Percentiles rank a stretch among this genome's conserved stretches.
Evolutionary conservation across 805 yeast species (phyloP).

Genomic region (Saturnispora besseyi): DNA sequence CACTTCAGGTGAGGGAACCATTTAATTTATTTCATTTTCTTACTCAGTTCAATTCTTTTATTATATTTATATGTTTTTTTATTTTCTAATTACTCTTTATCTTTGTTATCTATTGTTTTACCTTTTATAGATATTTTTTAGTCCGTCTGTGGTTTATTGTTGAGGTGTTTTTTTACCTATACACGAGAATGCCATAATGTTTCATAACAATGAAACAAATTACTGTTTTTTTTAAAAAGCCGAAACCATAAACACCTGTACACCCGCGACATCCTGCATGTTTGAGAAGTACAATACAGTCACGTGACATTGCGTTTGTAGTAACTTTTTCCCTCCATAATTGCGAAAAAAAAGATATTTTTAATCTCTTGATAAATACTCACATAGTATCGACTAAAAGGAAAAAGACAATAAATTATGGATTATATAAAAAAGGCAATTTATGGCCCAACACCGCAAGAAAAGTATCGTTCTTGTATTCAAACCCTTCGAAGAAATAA

Average conservation of each 20-base stretch:
- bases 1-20: background rate
- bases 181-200: no score
- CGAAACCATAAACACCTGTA: background rate
- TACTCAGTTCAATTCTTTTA: background rate
- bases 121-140: no score
- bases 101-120: no score
- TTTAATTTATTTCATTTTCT: background rate
- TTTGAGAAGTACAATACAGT: background rate
- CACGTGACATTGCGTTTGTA: background rate
- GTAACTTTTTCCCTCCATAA: background rate
- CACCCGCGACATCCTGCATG: background rate
- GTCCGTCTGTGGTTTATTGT: no score
- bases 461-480: constrained; percentile 74
- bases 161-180: no score
- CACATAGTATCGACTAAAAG: background rate
- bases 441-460: constrained; percentile 96
- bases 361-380: background rate
- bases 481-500: constrained; percentile 73
- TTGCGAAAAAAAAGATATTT: no score
- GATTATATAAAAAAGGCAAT: constrained; percentile 76
- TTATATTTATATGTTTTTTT: background rate
- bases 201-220: no score
- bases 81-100: background rate
- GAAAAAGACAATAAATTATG: constrained; percentile 36
- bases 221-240: no score